A percentile compares a stretch with the other conserved stretches of the same genome.
phyloP scores from a whole-genome alignment of 1,284 basidiomycete genomes.

The Ustilago vetiveriae region DNA sequence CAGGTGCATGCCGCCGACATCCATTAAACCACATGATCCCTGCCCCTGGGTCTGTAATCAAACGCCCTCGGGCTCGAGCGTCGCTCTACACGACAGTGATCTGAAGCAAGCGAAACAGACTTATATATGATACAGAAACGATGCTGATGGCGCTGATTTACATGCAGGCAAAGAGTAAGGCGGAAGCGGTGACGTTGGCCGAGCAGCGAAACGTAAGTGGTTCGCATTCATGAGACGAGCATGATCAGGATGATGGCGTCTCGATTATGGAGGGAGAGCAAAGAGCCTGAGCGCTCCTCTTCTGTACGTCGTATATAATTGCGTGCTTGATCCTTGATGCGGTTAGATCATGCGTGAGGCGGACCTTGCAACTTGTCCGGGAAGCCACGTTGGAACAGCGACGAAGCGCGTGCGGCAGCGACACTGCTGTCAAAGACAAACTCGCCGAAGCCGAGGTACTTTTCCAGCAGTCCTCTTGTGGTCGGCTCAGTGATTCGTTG shows the following conservation, averaged over 20 bases:
- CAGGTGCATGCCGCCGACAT: too few relatives aligned
- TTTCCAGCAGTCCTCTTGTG: slow-evolving; percentile 78
- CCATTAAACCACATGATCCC: too few relatives aligned
- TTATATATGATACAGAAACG: slow-evolving; percentile 12
- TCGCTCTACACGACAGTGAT: too few relatives aligned
- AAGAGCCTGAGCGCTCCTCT: too few relatives aligned
- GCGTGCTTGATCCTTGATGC: not conserved
- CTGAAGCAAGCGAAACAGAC: too few relatives aligned
- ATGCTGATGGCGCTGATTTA: slow-evolving; percentile 19
- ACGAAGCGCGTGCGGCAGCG: slow-evolving; percentile 53
- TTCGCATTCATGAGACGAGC: too few relatives aligned
- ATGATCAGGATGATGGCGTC: too few relatives aligned
- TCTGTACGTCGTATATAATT: too few relatives aligned
- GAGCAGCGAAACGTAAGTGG: too few relatives aligned
- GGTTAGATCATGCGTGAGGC: slow-evolving; percentile 1
- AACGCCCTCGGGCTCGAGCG: too few relatives aligned
- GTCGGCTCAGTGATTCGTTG: slow-evolving; percentile 72
- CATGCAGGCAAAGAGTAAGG: not conserved
- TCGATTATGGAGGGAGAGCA: too few relatives aligned
- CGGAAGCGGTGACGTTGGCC: not conserved
- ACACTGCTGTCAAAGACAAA: slow-evolving; percentile 75
- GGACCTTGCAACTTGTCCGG: slow-evolving; percentile 17
- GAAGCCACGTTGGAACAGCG: slow-evolving; percentile 46
- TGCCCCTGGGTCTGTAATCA: too few relatives aligned
- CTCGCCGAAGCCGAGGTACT: slow-evolving; percentile 86